Evolutionary conservation across 768 basidiomycete genomes (phyloP), one percentile per base, ranked within the genome.

Genomic region (Lentinula sp.): DNA sequence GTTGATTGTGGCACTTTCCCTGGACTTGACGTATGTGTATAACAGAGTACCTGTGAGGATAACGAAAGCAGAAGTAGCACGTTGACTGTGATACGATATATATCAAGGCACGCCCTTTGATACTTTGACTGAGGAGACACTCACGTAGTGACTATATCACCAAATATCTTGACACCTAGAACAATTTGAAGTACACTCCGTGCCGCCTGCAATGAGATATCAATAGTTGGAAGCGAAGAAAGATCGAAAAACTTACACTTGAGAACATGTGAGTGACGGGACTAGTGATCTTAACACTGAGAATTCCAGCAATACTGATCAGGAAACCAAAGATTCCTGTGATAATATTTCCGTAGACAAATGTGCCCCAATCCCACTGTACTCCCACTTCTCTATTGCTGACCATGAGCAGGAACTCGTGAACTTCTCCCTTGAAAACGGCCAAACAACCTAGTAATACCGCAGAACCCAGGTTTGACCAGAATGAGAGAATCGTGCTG

Each of bases 251-350:
- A 67, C 71, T 57, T 28, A 73, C 74, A 55, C 72, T 71, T 2
- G 88, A 89, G 53, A 91, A 77, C 90, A 92, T 93, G 70, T 93
- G 91, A 1, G 90, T 89, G 65, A 91, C 84, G 5, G 91, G 91
- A 21, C 87, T 89, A 2, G 91, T 93, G 65, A 92, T 84, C 72
- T 93, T 91, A 76, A 93, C 90, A 35, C 86, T 88, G 34, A 93
- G 75, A 62, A 89, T 77, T 42, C 88, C 87, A 4, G 91, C 91
- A 51, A 93, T 78, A 69, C 87, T 88, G 75, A 93, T 88, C 62
- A 93, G 72, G 77, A 91, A 93, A 0, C 91, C 91, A 63, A 91
- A 78, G 8, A 84, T 73, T 35, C 89, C 89, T 75, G 89, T 72
- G 6, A 71, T 62, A 37, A 70, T 62, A 43, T 70, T 70, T 7